phyloP scores from a whole-genome alignment of 192 early-diverging fungal species.

The Entomortierella lignicola region DNA sequence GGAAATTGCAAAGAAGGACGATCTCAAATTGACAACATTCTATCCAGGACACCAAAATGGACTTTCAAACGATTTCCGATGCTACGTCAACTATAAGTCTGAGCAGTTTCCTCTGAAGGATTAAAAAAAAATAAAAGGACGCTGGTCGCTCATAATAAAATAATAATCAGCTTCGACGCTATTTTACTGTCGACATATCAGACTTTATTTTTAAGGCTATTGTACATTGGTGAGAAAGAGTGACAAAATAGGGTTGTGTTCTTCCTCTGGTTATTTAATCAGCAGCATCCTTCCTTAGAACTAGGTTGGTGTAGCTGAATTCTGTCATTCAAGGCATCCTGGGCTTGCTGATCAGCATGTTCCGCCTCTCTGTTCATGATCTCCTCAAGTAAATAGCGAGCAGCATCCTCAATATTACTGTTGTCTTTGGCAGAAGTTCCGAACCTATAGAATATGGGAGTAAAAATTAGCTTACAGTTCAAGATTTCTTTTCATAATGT shows the following conservation, averaged over 20 bases:
- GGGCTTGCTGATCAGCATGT: conserved; percentile 24
- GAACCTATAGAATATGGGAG: conserved; percentile 52
- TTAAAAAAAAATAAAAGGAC: conserved; percentile 1
- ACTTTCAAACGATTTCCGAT: conserved; percentile 83
- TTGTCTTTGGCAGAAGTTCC: conserved; percentile 74
- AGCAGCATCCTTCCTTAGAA: conserved; percentile 35
- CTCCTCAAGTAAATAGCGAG: conserved; percentile 57
- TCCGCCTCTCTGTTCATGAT: conserved; percentile 59
- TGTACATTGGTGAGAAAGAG: not conserved
- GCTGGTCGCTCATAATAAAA: not conserved
- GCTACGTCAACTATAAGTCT: conserved; percentile 71
- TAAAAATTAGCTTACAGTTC: not conserved
- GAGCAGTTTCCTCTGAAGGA: conserved; percentile 18
- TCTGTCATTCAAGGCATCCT: conserved; percentile 12
- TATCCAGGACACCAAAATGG: conserved; percentile 73
- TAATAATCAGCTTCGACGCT: not conserved
- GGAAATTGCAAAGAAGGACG: conserved; percentile 7
- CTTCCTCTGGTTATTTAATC: not conserved
- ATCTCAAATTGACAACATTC: conserved; percentile 64
- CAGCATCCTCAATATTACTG: conserved; percentile 68
- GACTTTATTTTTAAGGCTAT: not conserved
- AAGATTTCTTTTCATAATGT: no score
- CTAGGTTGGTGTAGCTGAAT: conserved; percentile 25
- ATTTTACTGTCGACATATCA: not conserved
- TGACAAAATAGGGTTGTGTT: not conserved